Base-by-base conservation (phyloP, 2,329 filamentous ascomycete genomes). In the Cladosporium phlei region DNA sequence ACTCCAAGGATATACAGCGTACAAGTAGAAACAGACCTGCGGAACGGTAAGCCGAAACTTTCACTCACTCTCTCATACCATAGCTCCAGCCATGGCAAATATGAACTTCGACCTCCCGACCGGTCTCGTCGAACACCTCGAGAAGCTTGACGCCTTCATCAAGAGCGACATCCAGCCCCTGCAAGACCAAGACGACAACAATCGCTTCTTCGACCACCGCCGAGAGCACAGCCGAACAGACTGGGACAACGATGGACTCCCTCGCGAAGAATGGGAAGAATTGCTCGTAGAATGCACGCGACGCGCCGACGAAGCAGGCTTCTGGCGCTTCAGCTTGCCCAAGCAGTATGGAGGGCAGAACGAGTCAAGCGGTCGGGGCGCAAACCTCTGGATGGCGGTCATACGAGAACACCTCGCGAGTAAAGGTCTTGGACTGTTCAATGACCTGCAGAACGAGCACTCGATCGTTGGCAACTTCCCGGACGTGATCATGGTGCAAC, bases 121-220 rank as follows among this genome's bases (percentile, higher is more conserved):
- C 4, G 73, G 73, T 24, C 66, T 81, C 75, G 59, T 69, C 33
- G 49, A 66, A 5, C 76, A 77, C 56, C 62, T 81, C 22, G 48
- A 59, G 21, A 61, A 66, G n/a, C 65, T 82, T 10, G 78, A 82
- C 62, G 57, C 58, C n/a, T 82, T 82, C 64, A 80, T 83, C 53
- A 66, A 72, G 2, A 57, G 61, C 11, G 70, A 72, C 38, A 82
- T 80, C 53, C 62, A 66, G 0, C 78, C 77, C 1, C 65, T 81
- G 1, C 77, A 83, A 59, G 63, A 74, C 51, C 63, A 66, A 19
- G 63, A 77, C 56, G 77, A 82, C 60, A 83, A 83, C 58, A 69
- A 78, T 46, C 74, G 78, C 48, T 83, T 83, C 72, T 83, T 83
- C 64, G 79, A 83, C 61, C 76, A 83, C 61, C 74, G 79, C 14